phyloP scores from a whole-genome alignment of 257 asterid genomes.

The Solanum ahanhuiri region DNA sequence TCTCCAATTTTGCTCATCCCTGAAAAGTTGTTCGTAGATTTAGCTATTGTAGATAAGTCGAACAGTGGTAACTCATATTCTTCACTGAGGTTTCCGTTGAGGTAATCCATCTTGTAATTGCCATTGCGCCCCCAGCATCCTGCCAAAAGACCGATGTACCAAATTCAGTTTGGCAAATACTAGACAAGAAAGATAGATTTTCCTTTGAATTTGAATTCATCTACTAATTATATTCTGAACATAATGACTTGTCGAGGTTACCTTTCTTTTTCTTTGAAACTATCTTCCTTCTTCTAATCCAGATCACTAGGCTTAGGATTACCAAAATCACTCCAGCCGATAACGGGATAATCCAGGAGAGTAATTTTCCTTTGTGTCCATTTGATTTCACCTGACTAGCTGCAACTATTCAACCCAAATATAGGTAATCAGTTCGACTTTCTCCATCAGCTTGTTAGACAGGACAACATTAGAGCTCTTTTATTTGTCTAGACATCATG shows the following conservation, averaged over 20 bases:
- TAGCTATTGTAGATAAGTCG: slow-evolving; percentile 7
- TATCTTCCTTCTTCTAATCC: background rate
- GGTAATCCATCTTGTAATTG: background rate
- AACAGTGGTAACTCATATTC: slow-evolving; percentile 18
- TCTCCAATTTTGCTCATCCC: slow-evolving; percentile 13
- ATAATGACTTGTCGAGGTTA: background rate
- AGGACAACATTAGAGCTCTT: background rate
- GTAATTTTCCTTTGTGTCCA: background rate
- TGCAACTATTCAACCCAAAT: background rate
- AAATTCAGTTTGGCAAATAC: background rate
- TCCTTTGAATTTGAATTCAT: background rate
- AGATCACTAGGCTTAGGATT: background rate
- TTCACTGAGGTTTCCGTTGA: background rate
- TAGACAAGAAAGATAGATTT: background rate
- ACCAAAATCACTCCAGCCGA: background rate
- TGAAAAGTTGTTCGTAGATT: slow-evolving; percentile 17
- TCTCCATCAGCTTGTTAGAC: background rate
- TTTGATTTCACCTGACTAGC: background rate
- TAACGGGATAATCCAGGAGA: background rate
- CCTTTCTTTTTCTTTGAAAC: background rate
- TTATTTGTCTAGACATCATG: background rate
- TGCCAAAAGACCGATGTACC: background rate
- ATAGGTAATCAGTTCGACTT: background rate
- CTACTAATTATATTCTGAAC: background rate
- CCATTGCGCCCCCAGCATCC: background rate